Base-by-base conservation (phyloP, 768 basidiomycete genomes). In the Trametes punicea region DNA sequence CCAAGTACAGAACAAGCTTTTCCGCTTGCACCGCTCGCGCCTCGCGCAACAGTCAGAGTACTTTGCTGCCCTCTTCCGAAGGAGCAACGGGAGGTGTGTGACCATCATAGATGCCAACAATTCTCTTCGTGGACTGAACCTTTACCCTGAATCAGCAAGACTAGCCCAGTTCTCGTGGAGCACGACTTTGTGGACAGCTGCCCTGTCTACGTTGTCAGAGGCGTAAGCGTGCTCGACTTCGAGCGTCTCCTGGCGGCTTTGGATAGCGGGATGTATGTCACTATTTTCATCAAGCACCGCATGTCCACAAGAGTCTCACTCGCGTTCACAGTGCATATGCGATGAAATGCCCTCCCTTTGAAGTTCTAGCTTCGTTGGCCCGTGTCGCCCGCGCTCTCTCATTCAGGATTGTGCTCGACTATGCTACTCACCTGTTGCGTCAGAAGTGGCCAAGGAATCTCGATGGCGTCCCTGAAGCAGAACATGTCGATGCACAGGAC, bases 11-110 rank as follows among this genome's bases (percentile, higher is more conserved):
- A 61, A 66, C 18, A 68, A 64, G 3, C 63, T 71, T 30, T 76
- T 75, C 61, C 65, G 64, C 18, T 57, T 78, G 15, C 71, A 74
- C n/a, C 63, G 70, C 16, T 72, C 70, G 47, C 65, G 64, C n/a
- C 67, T 77, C 5, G 55, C 64, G 11, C 61, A 56, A 30, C 59
- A 71, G 11, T 73, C 72, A 3, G 55, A 47, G 7, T 76, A 69
- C 63, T 77, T 79, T 40, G 61, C 65, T 1, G 47, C 62, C 0
- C 46, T 67, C 16, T 67, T 71, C 34, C 44, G 48, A n/a, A 46
- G 44, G 20, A 51, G 49, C 6, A 38, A 26, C 5, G 31, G n/a
- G 4, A 51, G 36, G 4, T 39, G 16, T 11, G 50, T 30, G 30
- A 34, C n/a, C 18, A 56, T 9, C 40, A 42, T 20, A 3, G 21